phyloP scores from a whole-genome alignment of 78 protist species.

The Planoprotostelium fungivorum region DNA sequence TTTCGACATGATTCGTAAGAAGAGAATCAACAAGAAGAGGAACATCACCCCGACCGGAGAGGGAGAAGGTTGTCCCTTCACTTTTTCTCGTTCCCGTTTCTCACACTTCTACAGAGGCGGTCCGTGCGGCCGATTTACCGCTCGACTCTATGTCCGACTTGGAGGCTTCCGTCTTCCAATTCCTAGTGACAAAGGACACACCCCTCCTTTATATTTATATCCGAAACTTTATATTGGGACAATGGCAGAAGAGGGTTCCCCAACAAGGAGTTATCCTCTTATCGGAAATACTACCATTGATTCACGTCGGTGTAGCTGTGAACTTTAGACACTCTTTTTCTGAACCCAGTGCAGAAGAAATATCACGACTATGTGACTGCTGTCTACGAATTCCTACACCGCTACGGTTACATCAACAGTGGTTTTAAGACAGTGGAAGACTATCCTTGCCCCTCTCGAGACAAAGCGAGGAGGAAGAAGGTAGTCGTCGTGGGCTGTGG shows the following conservation, averaged over 20 bases:
- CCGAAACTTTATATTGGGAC: background rate
- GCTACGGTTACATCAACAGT: background rate
- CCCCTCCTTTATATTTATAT: background rate
- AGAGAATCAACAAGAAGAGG: too few relatives aligned
- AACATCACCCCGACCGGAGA: too few relatives aligned
- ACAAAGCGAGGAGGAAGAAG: background rate
- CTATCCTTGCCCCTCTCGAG: background rate
- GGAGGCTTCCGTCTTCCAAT: background rate
- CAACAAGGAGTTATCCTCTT: too few relatives aligned
- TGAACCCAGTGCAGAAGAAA: background rate
- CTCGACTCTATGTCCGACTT: background rate
- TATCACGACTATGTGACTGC: background rate
- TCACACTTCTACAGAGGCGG: background rate
- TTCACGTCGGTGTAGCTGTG: too few relatives aligned
- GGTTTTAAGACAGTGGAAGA: background rate
- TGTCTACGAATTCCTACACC: background rate
- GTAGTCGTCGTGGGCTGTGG: slow-evolving; percentile 13
- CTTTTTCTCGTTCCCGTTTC: too few relatives aligned
- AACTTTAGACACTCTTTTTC: too few relatives aligned
- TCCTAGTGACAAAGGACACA: background rate
- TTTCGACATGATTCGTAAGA: too few relatives aligned
- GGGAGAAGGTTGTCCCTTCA: too few relatives aligned
- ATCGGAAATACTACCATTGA: too few relatives aligned
- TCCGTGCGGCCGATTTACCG: background rate
- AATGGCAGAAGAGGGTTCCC: background rate